Conservation (phyloP, 768 basidiomycete species). For the Termitomyces titanicus region DNA sequence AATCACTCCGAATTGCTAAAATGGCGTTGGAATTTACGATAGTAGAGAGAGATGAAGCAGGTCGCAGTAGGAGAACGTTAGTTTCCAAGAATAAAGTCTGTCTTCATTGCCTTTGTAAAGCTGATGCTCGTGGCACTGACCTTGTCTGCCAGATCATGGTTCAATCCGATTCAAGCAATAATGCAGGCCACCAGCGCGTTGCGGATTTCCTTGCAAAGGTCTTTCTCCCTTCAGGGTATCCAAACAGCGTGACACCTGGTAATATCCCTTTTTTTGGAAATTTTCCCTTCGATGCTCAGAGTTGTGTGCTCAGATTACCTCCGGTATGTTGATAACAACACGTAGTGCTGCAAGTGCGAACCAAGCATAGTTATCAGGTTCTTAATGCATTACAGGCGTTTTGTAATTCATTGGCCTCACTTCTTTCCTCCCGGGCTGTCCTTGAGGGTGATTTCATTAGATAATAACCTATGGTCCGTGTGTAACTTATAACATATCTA, state of each 20-base stretch:
- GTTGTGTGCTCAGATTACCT: slow-evolving; percentile 44
- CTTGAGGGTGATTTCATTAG: slow-evolving; percentile 47
- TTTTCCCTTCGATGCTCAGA: background rate
- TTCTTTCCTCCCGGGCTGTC: slow-evolving; percentile 63
- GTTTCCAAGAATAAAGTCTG: slow-evolving; percentile 8
- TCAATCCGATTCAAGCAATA: background rate
- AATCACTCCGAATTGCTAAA: background rate
- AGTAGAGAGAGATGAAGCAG: slow-evolving; percentile 20
- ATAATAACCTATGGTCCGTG: background rate
- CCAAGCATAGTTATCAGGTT: slow-evolving; percentile 53
- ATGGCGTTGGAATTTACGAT: slow-evolving; percentile 5
- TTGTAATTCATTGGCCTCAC: slow-evolving; percentile 60
- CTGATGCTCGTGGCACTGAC: background rate
- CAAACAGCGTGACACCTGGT: slow-evolving; percentile 60
- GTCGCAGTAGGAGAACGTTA: slow-evolving; percentile 9
- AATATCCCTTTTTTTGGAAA: background rate
- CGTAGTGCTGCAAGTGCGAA: slow-evolving; percentile 1
- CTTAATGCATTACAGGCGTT: slow-evolving; percentile 68
- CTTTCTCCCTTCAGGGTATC: slow-evolving; percentile 64
- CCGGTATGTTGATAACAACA: slow-evolving; percentile 30
- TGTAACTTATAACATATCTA: slow-evolving; percentile 15
- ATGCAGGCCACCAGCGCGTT: slow-evolving; percentile 2
- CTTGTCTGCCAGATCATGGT: slow-evolving; percentile 3
- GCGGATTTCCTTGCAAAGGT: slow-evolving; percentile 37
- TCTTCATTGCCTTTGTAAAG: background rate